Evolutionary conservation across 768 basidiomycete species (phyloP), one percentile per base, ranked within the genome.

Genomic region (Panaeolus cyanescens): DNA sequence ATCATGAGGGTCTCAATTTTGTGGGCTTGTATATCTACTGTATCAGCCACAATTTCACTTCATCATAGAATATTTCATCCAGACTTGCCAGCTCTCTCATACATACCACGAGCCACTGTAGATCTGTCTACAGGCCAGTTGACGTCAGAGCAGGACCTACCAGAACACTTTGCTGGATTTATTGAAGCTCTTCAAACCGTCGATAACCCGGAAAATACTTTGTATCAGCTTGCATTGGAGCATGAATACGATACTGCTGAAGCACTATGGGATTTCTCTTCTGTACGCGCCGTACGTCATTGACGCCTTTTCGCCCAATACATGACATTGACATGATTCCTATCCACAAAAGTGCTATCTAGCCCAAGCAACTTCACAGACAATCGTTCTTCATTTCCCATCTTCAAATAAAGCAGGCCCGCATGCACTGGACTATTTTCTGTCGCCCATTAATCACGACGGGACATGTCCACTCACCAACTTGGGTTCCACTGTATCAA

Each of bases 221-320:
- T 89, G 59, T 93, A 93, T 72, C 91, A 93, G 75, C 74, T 93
- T 50, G 89, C 92, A 45, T 76, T 94, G 64, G 77, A 84, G 55
- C 82, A 76, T 36, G 76, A 75, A 22, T 71, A 70, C 20, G 79
- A 80, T 59, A 65, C 65, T 36, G 64, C 80, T 60, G 79, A 81
- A 64, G 71, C 79, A 54, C 70, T 80, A 64, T 88, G 85, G 82
- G 81, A 81, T 67, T 72, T 85, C 50, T 85, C 85, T 0, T 84
- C 88, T 32, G 85, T 89, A 55, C 87, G 87, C 74, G 79, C 80
- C 58, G 87, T 90, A 62, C 64, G 80, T 76, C 33, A 60, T 34
- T 53, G 32, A 54, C 66, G 62, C 65, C 55, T 59, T 57, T 59
- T 60, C 59, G 32, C 5, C 37, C 40, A 54, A 55, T 28, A 36